phyloP scores from a whole-genome alignment of 352 stramenopile species.

The Pythium angustatum region DNA sequence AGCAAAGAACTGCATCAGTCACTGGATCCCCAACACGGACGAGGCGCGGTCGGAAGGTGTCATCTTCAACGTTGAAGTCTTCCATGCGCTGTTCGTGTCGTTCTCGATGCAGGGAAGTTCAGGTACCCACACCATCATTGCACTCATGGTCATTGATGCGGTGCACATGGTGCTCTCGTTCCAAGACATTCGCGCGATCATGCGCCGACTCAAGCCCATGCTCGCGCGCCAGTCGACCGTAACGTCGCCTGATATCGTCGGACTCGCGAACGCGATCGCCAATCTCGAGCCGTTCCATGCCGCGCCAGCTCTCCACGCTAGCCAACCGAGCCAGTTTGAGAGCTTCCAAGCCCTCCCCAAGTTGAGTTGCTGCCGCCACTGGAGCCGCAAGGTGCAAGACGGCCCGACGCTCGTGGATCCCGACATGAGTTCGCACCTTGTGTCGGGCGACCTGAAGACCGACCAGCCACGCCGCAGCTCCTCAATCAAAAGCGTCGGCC shows the following conservation, averaged over 20 bases:
- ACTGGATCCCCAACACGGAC: conserved; percentile 14
- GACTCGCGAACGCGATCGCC: neutral
- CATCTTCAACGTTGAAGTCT: conserved; percentile 22
- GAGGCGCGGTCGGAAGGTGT: conserved; percentile 31
- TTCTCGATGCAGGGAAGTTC: conserved; percentile 15
- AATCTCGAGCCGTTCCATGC: conserved; percentile 1
- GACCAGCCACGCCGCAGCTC: neutral
- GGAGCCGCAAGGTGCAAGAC: neutral
- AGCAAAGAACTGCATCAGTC: conserved; percentile 38
- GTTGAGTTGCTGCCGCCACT: neutral
- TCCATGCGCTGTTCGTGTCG: conserved; percentile 26
- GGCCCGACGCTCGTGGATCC: neutral
- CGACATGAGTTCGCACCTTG: neutral
- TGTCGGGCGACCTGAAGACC: neutral
- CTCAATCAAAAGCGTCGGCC: neutral
- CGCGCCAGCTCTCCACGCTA: neutral
- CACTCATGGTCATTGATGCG: conserved; percentile 12
- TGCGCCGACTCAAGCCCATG: neutral
- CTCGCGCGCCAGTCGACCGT: neutral
- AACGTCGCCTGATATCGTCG: neutral
- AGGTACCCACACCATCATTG: neutral
- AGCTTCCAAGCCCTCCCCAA: neutral
- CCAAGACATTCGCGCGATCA: conserved; percentile 1
- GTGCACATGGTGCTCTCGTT: conserved; percentile 9
- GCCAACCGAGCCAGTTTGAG: neutral